phyloP scores from a whole-genome alignment of 352 stramenopile species.

The Phytophthora cactorum region DNA sequence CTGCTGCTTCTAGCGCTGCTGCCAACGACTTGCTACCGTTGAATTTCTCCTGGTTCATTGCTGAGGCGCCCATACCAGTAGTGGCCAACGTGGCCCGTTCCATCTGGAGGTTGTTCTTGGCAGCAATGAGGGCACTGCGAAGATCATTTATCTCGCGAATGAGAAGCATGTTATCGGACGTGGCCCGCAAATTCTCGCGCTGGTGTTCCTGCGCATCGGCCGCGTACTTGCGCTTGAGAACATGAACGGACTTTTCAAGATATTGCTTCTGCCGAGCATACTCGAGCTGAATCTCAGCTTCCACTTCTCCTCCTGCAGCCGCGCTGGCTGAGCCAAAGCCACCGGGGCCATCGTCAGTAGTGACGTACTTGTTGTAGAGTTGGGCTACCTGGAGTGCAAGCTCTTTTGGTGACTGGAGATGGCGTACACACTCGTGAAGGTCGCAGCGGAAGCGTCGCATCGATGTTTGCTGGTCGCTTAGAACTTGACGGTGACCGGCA shows the following conservation, averaged over 20 bases:
- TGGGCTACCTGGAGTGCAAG: conserved; percentile 81
- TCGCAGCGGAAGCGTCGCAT: conserved; percentile 86
- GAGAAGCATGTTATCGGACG: conserved; percentile 89
- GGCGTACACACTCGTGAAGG: conserved; percentile 80
- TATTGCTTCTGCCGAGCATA: conserved; percentile 94
- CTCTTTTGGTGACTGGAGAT: conserved; percentile 76
- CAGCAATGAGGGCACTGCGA: conserved; percentile 67
- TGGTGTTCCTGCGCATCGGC: conserved; percentile 77
- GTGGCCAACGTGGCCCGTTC: conserved; percentile 57
- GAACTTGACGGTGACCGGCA: conserved; percentile 54
- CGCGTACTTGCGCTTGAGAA: conserved; percentile 88
- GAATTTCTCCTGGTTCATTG: conserved; percentile 33
- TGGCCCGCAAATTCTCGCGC: conserved; percentile 64
- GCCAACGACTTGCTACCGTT: conserved; percentile 25
- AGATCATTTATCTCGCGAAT: conserved; percentile 95
- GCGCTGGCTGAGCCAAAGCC: conserved; percentile 22
- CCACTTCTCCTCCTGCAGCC: conserved; percentile 51
- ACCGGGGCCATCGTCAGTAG: conserved; percentile 30
- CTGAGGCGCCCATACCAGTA: conserved; percentile 23
- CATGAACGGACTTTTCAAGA: conserved; percentile 91
- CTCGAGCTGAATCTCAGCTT: conserved; percentile 80
- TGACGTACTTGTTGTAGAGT: conserved; percentile 81
- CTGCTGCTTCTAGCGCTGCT: conserved; percentile 27
- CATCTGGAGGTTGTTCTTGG: conserved; percentile 86
- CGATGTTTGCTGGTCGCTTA: conserved; percentile 70